These are phyloP conservation scores for Cladosporium velox DNA, from an alignment of 2,329 filamentous ascomycete species.

Conservation along the genomic window DNA sequence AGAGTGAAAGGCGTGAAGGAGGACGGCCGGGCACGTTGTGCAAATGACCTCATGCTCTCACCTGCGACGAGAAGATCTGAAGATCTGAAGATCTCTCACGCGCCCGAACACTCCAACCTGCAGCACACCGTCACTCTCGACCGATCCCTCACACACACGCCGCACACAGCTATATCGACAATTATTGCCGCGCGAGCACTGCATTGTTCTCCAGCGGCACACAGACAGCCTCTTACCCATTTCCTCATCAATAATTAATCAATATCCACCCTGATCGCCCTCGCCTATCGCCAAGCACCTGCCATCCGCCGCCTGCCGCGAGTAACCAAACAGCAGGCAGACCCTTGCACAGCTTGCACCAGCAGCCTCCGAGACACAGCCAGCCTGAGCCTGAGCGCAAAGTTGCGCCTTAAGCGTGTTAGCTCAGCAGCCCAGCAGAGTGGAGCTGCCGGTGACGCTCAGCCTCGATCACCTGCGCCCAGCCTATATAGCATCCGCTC, in stretches of 20 bases:
- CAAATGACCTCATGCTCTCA: background rate
- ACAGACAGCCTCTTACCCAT: background rate
- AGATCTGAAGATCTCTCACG: background rate
- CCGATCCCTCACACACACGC: background rate
- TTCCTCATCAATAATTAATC: background rate
- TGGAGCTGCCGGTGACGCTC: slow-evolving; percentile 12
- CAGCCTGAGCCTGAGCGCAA: too few species aligned
- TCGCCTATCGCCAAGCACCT: background rate
- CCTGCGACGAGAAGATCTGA: background rate
- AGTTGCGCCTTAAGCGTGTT: background rate
- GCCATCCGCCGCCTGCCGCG: background rate
- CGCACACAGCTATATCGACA: background rate
- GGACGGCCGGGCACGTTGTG: background rate
- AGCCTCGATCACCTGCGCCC: slow-evolving; percentile 7
- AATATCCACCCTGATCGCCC: background rate
- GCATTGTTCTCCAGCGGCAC: background rate
- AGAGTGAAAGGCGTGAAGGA: background rate
- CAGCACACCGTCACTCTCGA: background rate
- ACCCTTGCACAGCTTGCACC: background rate
- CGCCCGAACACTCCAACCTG: background rate
- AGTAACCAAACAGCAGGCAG: background rate
- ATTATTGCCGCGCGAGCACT: background rate
- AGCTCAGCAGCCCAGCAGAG: slow-evolving; percentile 3
- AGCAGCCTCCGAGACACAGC: background rate
- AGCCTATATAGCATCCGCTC: slow-evolving; percentile 4